Evolutionary conservation across 441 rosid species (phyloP).

Genomic region (Pelargonium myrrhifolium): DNA sequence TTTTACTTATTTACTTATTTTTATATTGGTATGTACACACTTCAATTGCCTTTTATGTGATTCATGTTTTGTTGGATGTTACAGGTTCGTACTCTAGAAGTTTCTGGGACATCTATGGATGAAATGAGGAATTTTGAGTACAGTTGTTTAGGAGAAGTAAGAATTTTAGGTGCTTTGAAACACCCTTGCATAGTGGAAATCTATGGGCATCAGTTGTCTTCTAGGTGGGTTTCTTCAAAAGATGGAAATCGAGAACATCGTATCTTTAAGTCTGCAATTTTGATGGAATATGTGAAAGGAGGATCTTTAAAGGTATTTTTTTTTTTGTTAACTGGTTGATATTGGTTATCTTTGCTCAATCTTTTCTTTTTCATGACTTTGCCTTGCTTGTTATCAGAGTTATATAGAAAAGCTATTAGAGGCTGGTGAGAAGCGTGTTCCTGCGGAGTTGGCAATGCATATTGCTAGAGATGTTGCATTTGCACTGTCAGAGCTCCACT

Average conservation of each 20-base stretch:
- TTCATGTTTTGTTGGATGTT: conserved; percentile 17
- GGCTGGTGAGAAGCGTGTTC: conserved; percentile 59
- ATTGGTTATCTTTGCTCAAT: conserved; percentile 2
- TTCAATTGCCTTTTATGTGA: background rate
- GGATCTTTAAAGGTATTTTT: conserved; percentile 73
- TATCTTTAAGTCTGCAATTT: conserved; percentile 54
- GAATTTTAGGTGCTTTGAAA: conserved; percentile 62
- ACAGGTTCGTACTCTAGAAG: conserved; percentile 70
- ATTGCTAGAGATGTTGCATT: conserved; percentile 69
- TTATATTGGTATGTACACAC: background rate
- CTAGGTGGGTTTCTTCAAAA: conserved; percentile 55
- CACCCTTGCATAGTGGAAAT: conserved; percentile 82
- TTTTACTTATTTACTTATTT: no score
- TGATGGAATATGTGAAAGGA: conserved; percentile 74
- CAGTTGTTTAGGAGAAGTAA: conserved; percentile 78
- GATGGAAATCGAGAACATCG: conserved; percentile 52
- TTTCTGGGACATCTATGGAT: conserved; percentile 41
- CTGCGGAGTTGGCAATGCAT: conserved; percentile 51
- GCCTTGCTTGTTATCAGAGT: conserved; percentile 35
- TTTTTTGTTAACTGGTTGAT: conserved; percentile 4
- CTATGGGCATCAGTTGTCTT: conserved; percentile 81
- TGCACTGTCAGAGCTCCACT: conserved; percentile 77
- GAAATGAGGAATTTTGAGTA: conserved; percentile 71
- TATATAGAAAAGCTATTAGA: conserved; percentile 59
- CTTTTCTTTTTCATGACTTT: conserved; percentile 4